phyloP scores from a whole-genome alignment of 2,329 filamentous ascomycete genomes.

The Colletotrichum sp. region DNA sequence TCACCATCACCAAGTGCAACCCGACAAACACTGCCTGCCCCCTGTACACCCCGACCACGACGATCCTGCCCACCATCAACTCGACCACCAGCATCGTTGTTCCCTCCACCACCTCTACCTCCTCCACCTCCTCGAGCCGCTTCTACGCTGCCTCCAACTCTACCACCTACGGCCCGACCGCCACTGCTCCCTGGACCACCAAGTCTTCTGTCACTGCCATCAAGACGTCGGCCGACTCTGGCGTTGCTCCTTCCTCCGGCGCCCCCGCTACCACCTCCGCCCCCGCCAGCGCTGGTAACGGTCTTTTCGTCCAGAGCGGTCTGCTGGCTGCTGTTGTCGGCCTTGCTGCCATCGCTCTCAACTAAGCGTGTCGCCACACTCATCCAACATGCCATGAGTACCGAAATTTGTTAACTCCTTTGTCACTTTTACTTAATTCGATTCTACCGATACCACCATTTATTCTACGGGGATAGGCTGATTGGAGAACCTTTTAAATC shows the following conservation, averaged over 20 bases:
- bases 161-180: slow-evolving; percentile 30
- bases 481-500: slow-evolving; percentile 25
- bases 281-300: slow-evolving; percentile 35
- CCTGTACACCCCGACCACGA: slow-evolving; percentile 32
- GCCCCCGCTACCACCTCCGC: slow-evolving; percentile 27
- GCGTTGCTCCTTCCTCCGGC: slow-evolving; percentile 14
- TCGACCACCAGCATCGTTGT: slow-evolving; percentile 24
- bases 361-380: slow-evolving; percentile 25
- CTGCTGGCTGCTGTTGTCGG: slow-evolving; percentile 43
- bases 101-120: slow-evolving; percentile 7
- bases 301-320: slow-evolving; percentile 43
- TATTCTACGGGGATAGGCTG: slow-evolving; percentile 29
- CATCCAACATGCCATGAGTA: slow-evolving; percentile 12
- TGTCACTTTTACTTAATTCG: slow-evolving; percentile 20
- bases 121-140: slow-evolving; percentile 15
- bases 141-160: slow-evolving; percentile 39
- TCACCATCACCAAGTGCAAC: slow-evolving; percentile 55
- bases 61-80: slow-evolving; percentile 21
- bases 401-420: background rate
- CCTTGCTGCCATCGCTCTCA: slow-evolving; percentile 40
- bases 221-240: slow-evolving; percentile 16
- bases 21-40: slow-evolving; percentile 50
- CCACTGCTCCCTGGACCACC: slow-evolving; percentile 26
- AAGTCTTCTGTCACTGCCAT: slow-evolving; percentile 24
- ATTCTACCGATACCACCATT: slow-evolving; percentile 22